A percentile compares a stretch with the other conserved stretches of the same genome.
These are phyloP conservation scores for Vachellia collinsii DNA, from an alignment of 306 rosid genomes.

Conservation along the genomic window DNA sequence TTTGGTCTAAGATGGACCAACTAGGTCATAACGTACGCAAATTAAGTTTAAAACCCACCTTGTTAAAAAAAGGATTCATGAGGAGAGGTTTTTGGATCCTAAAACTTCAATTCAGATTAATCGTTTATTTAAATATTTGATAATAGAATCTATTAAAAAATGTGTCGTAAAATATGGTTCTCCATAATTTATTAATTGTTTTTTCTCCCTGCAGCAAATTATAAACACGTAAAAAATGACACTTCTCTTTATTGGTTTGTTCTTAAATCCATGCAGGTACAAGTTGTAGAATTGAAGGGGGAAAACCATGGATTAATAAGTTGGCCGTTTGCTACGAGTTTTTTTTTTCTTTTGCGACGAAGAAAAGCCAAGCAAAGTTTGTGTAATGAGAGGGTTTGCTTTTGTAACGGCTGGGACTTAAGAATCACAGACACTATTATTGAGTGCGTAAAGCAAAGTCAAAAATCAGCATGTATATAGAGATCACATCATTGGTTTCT, in stretches of 20 bases:
- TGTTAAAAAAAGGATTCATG: no score
- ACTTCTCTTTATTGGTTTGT: background rate
- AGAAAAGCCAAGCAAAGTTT: background rate
- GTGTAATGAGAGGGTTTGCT: constrained; percentile 17
- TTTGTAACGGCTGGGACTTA: constrained; percentile 22
- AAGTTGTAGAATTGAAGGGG: background rate
- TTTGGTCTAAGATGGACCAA: no score
- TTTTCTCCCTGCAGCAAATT: background rate
- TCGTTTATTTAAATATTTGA: no score
- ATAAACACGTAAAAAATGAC: background rate
- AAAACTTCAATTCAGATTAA: no score
- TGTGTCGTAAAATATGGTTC: background rate
- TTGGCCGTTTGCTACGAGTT: background rate
- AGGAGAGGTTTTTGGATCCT: no score
- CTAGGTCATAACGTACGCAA: no score
- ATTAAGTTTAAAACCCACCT: no score
- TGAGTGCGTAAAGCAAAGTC: constrained; percentile 1
- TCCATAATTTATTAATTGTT: background rate
- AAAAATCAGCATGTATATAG: background rate
- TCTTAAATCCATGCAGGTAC: background rate
- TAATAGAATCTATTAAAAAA: no score
- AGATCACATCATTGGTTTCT: background rate
- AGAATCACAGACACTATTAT: background rate
- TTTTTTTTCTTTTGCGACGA: background rate
- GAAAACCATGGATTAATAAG: constrained; percentile 4